Evolutionary conservation across 2,329 filamentous ascomycete genomes (phyloP).

Genomic region (Calonectria hawksworthii): DNA sequence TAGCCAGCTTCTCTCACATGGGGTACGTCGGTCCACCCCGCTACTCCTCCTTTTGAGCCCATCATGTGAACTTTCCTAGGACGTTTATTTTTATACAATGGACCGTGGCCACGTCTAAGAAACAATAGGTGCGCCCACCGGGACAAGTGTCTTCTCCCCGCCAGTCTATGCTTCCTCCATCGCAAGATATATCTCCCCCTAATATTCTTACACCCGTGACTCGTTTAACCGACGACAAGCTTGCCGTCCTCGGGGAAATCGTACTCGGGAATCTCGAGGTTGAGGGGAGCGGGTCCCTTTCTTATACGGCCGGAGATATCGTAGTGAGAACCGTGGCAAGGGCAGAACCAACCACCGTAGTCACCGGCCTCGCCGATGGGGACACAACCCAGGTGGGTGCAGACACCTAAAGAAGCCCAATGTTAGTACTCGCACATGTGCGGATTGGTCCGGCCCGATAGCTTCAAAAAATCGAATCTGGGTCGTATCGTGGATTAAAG

Average conservation of each 20-base stretch:
- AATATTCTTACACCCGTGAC: conserved; percentile 45
- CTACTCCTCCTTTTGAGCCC: conserved; percentile 34
- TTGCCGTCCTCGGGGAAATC: conserved; percentile 92
- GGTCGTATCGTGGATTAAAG: not conserved
- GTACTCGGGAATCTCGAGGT: conserved; percentile 94
- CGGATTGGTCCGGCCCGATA: not conserved
- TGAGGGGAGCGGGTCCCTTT: conserved; percentile 96
- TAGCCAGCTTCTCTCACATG: conserved; percentile 38
- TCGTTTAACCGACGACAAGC: conserved; percentile 90
- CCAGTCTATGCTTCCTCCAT: conserved; percentile 42
- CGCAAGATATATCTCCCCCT: conserved; percentile 28
- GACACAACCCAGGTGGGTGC: conserved; percentile 99
- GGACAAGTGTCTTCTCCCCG: conserved; percentile 37
- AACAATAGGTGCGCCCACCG: conserved; percentile 48
- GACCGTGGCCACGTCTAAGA: conserved; percentile 53
- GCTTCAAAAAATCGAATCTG: not conserved
- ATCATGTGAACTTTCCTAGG: conserved; percentile 45
- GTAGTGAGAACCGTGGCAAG: conserved; percentile 99
- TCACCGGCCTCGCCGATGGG: conserved; percentile 99
- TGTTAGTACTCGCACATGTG: conserved; percentile 29
- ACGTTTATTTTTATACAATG: conserved; percentile 56
- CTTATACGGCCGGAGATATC: conserved; percentile 99
- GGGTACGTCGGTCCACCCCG: conserved; percentile 33
- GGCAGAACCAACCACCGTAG: conserved; percentile 99
- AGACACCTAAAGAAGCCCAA: conserved; percentile 77